Evolutionary conservation across 2,329 filamentous ascomycete species (phyloP), one percentile per base, ranked within the genome.

Genomic region (Pseudogymnoascus destructans): DNA sequence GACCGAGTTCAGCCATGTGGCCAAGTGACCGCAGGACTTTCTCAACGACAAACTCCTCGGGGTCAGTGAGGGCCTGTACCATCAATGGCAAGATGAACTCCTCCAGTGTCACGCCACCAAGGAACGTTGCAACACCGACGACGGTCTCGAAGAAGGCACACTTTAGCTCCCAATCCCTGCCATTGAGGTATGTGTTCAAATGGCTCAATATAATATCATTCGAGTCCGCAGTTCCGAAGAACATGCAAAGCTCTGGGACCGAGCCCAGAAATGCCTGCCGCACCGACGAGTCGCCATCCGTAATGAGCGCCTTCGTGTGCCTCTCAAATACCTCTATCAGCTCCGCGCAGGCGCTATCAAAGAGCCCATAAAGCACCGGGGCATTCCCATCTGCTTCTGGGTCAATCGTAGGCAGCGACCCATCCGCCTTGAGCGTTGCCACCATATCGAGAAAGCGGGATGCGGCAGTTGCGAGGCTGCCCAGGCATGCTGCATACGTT

Each of bases 201-300:
- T 98, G 93, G 30, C 90, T 95, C 19, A 98, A 75, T 13, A 98
- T 84, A n/a, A 98, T 89, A 68, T 98, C 93, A 69, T 95, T 96
- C 1, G 92, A 87, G 67, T 90, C 86, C n/a, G 85, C 80, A 61
- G 87, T 91, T 2, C 89, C 90, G 64, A 98, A 97, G 71, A 98
- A 97, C 64, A 96, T 83, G 69, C 93, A 98, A 1, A 98, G 77
- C 62, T 90, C 88, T 0, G 91, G 86, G 0, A 98, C 91, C 6
- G 93, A 97, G 7, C 86, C 86, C 46, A 98, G 75, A 67, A 98
- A 96, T 1, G 93, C 91, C 60, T 93, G 80, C 46, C 91, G 86
- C 19, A 98, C 95, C 33, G 88, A 85, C 4, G 88, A 80, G 66
- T 97, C 87, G 0, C 79, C 75, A 66, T 98, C 95, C 55, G 93